A percentile compares a stretch with the other conserved stretches of the same genome.
phyloP scores from a whole-genome alignment of 345 rosid genomes.

The Cochlearia excelsa region DNA sequence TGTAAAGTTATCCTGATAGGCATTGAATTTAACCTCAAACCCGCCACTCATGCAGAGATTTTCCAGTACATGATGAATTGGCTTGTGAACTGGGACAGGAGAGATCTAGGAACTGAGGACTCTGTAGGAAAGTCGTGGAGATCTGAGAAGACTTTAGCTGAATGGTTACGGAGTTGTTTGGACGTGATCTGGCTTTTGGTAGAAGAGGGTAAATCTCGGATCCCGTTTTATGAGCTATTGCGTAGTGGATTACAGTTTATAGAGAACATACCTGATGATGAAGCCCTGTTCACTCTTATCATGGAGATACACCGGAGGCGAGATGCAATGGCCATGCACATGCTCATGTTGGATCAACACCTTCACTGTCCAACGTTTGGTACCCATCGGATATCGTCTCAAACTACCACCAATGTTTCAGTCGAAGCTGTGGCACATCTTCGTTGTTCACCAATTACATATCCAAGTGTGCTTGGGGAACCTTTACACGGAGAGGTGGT shows the following conservation, averaged over 20 bases:
- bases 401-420: conserved; percentile 61
- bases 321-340: conserved; percentile 97
- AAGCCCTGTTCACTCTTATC: conserved; percentile 88
- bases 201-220: conserved; percentile 76
- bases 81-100: conserved; percentile 96
- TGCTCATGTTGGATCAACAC: conserved; percentile 96
- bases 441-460: conserved; percentile 88
- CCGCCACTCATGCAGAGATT: conserved; percentile 77
- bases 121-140: conserved; percentile 63
- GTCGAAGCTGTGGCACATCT: conserved; percentile 68
- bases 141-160: conserved; percentile 68
- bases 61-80: conserved; percentile 80
- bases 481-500: conserved; percentile 95
- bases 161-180: conserved; percentile 88
- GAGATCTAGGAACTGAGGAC: conserved; percentile 62
- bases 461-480: conserved; percentile 97
- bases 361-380: conserved; percentile 98
- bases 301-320: conserved; percentile 95
- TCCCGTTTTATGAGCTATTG: conserved; percentile 90
- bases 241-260: conserved; percentile 94
- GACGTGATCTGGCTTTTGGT: conserved; percentile 94
- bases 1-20: conserved; percentile 88
- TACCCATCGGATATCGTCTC: conserved; percentile 74
- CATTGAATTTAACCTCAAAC: conserved; percentile 68
- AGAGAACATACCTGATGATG: conserved; percentile 93